Evolutionary conservation across 2,329 filamentous ascomycete species (phyloP), one percentile per base, ranked within the genome.

Genomic region (Scortechinia acanthostroma): DNA sequence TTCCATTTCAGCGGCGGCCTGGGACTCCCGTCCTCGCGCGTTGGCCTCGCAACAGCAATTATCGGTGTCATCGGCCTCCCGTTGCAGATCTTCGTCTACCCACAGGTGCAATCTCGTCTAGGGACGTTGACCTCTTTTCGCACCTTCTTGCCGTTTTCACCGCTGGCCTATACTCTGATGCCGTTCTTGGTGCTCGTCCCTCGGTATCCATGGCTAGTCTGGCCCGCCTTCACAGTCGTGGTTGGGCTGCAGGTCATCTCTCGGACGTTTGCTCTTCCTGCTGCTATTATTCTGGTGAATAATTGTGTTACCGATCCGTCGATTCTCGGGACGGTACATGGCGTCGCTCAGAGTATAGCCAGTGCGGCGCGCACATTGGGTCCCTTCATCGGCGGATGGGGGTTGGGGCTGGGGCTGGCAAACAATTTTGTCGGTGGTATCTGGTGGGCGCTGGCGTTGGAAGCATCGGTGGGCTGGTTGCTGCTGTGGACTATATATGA

Each of bases 41-140:
- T 93, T 22, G 88, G 88, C n/a, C 65, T 87, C 37, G 85, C 86
- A 3, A 89, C 91, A 67, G 81, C 87, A 2, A 81, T 86, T 44
- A 74, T 93, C 15, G 88, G 88, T 5, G 63, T 77, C 43, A 80
- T 91, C 37, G 88, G 88, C n/a, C 83, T 93, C 28, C 65, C 71
- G 0, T 68, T 93, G 42, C 77, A 81, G 50, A 69, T 80, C 17
- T 60, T 79, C 44, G 55, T 77, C 13, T 81, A 80, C 52, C 76
- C 76, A 1, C 63, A 60, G 44, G 60, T 77, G 10, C 76, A 78
- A 52, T 58, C 61, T 3, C 63, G 63, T 14, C 66, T 76, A 16
- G 77, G 76, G 21, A 74, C 76, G 1, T 61, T 80, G 49, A 62
- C 63, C 3, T 73, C 70, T 35, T 79, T 77, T 59, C 66, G 71